Percentiles rank a stretch among this genome's conserved stretches.
Conservation (phyloP, 2,329 filamentous ascomycete genomes). For the Xylaria sp. region DNA sequence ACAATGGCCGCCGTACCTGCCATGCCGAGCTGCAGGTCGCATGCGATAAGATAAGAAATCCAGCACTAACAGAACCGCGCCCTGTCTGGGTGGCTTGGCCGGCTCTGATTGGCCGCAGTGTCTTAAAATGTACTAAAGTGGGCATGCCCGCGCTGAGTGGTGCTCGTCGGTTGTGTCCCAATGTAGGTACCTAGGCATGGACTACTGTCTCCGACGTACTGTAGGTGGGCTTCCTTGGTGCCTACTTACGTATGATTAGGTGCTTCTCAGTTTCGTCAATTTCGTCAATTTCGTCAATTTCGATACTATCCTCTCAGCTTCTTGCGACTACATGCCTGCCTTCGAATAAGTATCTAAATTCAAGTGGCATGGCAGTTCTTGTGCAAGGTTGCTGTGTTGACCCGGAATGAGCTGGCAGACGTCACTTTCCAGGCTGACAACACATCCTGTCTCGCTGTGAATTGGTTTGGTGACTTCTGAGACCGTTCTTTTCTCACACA, state of each 20-base stretch:
- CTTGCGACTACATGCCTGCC: not conserved
- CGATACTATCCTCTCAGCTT: too few species aligned
- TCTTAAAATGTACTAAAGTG: conserved; percentile 3
- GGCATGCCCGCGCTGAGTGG: too few species aligned
- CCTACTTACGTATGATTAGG: not conserved
- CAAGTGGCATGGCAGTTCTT: not conserved
- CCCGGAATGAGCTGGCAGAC: not conserved
- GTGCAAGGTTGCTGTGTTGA: not conserved
- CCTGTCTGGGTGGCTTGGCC: conserved; percentile 13
- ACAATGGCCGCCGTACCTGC: conserved; percentile 27
- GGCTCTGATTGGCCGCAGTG: conserved; percentile 26
- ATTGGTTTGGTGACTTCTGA: not conserved
- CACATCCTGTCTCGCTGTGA: not conserved
- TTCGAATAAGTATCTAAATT: not conserved
- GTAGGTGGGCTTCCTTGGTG: not conserved
- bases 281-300: too few species aligned
- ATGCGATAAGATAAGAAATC: conserved; percentile 39
- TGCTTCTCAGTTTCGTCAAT: too few species aligned
- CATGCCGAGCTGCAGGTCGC: not conserved
- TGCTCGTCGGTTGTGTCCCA: not conserved
- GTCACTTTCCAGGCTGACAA: not conserved
- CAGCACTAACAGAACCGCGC: not conserved
- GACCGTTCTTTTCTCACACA: not conserved
- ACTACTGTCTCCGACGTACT: too few species aligned
- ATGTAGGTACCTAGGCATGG: not conserved